Evolutionary conservation across 2,329 filamentous ascomycete species (phyloP).

Genomic region (Claviceps humidiphila): DNA sequence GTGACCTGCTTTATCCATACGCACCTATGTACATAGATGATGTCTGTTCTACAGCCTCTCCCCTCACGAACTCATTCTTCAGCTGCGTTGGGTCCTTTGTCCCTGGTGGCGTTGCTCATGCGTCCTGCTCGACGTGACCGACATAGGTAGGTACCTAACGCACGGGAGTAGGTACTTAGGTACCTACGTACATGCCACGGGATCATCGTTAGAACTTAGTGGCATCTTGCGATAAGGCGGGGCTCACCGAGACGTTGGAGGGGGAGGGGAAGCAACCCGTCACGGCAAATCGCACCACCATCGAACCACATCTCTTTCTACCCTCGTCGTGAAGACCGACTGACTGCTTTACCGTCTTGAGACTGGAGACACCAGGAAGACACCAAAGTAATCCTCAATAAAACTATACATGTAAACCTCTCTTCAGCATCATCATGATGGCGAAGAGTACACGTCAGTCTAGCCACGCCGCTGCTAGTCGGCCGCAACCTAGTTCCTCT

Average conservation of each 20-base stretch:
- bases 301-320: not conserved
- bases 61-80: not conserved
- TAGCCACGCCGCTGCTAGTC: constrained; percentile 12
- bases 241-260: constrained; percentile 1
- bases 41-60: too few relatives aligned
- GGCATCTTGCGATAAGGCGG: constrained; percentile 4
- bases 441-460: constrained; percentile 15
- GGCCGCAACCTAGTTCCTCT: constrained; percentile 13
- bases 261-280: not conserved
- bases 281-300: not conserved
- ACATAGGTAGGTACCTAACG: not conserved
- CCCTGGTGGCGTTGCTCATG: not conserved
- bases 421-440: constrained; percentile 15
- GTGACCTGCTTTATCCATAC: too few relatives aligned
- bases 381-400: not conserved
- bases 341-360: not conserved
- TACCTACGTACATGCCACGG: not conserved
- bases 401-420: not conserved
- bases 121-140: not conserved
- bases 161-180: too few relatives aligned
- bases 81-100: not conserved
- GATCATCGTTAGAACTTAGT: not conserved
- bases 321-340: not conserved
- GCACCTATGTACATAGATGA: too few relatives aligned
- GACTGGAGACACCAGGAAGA: not conserved